These are phyloP conservation scores for Metarhizium sp. DNA, from an alignment of 2,329 filamentous ascomycete genomes.

Conservation along the genomic window DNA sequence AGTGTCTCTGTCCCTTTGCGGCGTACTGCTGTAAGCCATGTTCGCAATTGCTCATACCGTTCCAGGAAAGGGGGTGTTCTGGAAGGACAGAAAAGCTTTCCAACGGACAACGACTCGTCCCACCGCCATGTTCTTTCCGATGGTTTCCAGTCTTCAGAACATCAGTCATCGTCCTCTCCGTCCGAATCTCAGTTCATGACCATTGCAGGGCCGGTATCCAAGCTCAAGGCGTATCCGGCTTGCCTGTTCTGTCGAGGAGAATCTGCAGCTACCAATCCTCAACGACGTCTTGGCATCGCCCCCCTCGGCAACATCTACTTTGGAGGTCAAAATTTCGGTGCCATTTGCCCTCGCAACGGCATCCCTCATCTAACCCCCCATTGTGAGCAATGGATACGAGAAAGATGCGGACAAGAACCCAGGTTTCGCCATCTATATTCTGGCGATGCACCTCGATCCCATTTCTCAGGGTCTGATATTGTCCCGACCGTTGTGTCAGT, in stretches of 20 bases:
- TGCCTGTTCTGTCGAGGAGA: conserved; percentile 3
- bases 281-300: conserved; percentile 1
- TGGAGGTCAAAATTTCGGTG: conserved; percentile 35
- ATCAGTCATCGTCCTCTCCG: conserved; percentile 5
- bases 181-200: background rate
- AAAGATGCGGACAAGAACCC: conserved; percentile 28
- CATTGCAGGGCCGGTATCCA: background rate
- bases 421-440: conserved; percentile 11
- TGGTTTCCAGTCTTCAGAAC: background rate
- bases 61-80: too few relatives aligned
- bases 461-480: background rate
- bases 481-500: background rate
- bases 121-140: background rate
- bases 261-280: background rate
- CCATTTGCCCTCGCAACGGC: conserved; percentile 35
- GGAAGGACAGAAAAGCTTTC: too few relatives aligned
- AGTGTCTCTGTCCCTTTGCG: too few relatives aligned
- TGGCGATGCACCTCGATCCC: background rate
- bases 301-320: conserved; percentile 32
- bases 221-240: background rate
- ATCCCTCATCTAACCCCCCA: conserved; percentile 38
- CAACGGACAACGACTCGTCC: background rate
- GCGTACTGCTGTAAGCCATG: too few relatives aligned
- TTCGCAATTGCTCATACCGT: too few relatives aligned
- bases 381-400: conserved; percentile 37